Evolutionary conservation across 2,329 filamentous ascomycete species (phyloP), one percentile per base, ranked within the genome.

Genomic region (Cladosporium phlei): DNA sequence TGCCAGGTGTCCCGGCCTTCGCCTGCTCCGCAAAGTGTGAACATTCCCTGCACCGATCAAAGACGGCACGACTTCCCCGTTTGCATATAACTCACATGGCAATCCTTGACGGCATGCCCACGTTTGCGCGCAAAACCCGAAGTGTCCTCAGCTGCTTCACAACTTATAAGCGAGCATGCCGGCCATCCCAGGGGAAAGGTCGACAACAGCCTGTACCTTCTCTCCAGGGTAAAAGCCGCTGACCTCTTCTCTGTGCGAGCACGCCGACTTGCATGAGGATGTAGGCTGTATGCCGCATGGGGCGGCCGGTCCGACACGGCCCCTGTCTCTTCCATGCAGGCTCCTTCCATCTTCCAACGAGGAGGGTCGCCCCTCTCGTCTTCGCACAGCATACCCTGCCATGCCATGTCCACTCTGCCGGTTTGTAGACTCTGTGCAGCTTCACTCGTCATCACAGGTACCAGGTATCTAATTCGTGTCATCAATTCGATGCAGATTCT

Each of bases 161-260:
- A 39, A 24, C 20, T 17, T 39, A 5, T 25, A 39, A 39, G 24
- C 37, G 37, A 39, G 37, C 14, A 2, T 38, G 24, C 24, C 25
- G 10, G 25, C 2, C 5, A 33, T 14, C 14, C 12, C 9, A 14
- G 30, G 16, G 12, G 14, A 11, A 17, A 33, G n/a, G n/a, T n/a
- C n/a, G n/a, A n/a, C n/a, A n/a, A n/a, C n/a, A n/a, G n/a, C n/a
- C n/a, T n/a, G n/a, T n/a, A n/a, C n/a, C n/a, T 33, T 33, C 9
- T 17, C 12, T 22, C 28, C 29, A 43, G 29, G 42, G 42, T 20
- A 32, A n/a, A 37, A 35, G 42, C 42, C 42, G 28, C 42, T 35
- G 28, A 32, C 29, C 24, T 34, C 28, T 30, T 33, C n/a, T 27
- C 29, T 32, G 19, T n/a, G 19, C 20, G 10, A 16, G 28, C 28